phyloP scores from a whole-genome alignment of 192 early-diverging fungal genomes.

The Dissophora globulifera region DNA sequence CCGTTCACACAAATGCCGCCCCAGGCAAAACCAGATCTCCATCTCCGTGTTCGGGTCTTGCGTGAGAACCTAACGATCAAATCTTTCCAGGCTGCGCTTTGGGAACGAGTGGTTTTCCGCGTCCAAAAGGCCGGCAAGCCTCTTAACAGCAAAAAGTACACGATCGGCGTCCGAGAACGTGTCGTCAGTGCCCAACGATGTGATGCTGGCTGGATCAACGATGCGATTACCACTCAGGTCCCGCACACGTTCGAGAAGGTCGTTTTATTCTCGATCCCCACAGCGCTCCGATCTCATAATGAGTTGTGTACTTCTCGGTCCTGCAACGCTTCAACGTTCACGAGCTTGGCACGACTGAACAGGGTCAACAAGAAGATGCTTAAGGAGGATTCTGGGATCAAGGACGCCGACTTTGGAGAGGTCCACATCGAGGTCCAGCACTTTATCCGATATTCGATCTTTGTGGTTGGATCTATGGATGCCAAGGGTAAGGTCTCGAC shows the following conservation, averaged over 20 bases:
- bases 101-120: conserved; percentile 37
- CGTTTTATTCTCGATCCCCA: conserved; percentile 41
- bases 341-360: conserved; percentile 17
- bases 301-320: conserved; percentile 21
- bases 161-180: conserved; percentile 38
- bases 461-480: conserved; percentile 41
- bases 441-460: conserved; percentile 45
- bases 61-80: conserved; percentile 37
- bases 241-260: conserved; percentile 53
- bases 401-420: conserved; percentile 48
- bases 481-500: conserved; percentile 22
- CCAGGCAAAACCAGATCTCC: conserved; percentile 31
- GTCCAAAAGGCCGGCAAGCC: conserved; percentile 36
- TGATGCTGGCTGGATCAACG: conserved; percentile 46
- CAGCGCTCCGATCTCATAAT: conserved; percentile 25
- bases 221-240: conserved; percentile 26
- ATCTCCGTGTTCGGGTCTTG: conserved; percentile 37
- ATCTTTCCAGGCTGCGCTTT: conserved; percentile 45
- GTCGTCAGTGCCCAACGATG: conserved; percentile 42
- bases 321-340: conserved; percentile 31
- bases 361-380: conserved; percentile 23
- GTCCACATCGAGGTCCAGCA: conserved; percentile 43
- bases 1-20: conserved; percentile 32
- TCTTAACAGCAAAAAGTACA: conserved; percentile 20
- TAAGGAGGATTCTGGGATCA: conserved; percentile 31